Conservation (phyloP, 345 rosid species). For the Mallotus nudiflorus region DNA sequence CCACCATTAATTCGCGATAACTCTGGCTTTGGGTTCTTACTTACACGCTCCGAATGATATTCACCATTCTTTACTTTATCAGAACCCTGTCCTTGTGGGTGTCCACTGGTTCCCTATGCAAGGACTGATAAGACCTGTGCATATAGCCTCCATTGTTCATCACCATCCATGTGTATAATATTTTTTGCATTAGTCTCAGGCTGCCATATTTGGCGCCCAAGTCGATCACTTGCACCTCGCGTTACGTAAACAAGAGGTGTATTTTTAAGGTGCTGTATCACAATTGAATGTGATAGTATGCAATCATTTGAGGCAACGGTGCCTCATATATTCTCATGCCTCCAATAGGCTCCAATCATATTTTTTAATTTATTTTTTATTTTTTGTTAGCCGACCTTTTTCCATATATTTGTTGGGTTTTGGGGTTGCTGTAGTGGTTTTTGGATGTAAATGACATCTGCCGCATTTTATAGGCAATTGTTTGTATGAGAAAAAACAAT, state of each 20-base stretch:
- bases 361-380: slow-evolving; percentile 15
- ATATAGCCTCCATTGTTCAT: slow-evolving; percentile 15
- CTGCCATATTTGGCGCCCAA: slow-evolving; percentile 28
- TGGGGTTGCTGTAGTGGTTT: slow-evolving; percentile 16
- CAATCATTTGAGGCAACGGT: slow-evolving; percentile 23
- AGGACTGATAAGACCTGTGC: slow-evolving; percentile 9
- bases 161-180: slow-evolving; percentile 41
- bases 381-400: slow-evolving; percentile 12
- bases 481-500: slow-evolving; percentile 24
- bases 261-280: slow-evolving; percentile 42
- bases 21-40: slow-evolving; percentile 89
- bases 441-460: slow-evolving; percentile 21
- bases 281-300: slow-evolving; percentile 36
- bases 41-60: slow-evolving; percentile 72
- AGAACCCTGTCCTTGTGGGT: background rate
- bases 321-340: slow-evolving; percentile 25
- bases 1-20: slow-evolving; percentile 84
- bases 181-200: slow-evolving; percentile 22
- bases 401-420: slow-evolving; percentile 18
- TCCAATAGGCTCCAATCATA: slow-evolving; percentile 20
- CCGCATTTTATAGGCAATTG: slow-evolving; percentile 35
- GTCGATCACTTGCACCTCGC: slow-evolving; percentile 38
- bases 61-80: background rate
- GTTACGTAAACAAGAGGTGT: slow-evolving; percentile 46
- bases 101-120: slow-evolving; percentile 1